phyloP scores from a whole-genome alignment of 176 grass and related monocot species.

The Carex kokanica region DNA sequence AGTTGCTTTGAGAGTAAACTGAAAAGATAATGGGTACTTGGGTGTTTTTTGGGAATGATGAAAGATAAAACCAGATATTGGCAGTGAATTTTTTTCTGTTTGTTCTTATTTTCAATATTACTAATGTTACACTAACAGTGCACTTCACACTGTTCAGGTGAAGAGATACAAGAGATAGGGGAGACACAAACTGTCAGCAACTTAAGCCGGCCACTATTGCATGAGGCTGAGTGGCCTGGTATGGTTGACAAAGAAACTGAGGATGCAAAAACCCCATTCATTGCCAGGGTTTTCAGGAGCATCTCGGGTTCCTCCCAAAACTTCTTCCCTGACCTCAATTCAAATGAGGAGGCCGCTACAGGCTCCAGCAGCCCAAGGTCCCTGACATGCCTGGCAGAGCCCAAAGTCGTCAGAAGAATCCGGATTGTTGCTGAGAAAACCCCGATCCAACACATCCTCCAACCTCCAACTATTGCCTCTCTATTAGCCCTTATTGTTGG shows the following conservation, averaged over 20 bases:
- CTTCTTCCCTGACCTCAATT: slow-evolving; percentile 72
- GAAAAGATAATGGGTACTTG: neutral
- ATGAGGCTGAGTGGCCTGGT: slow-evolving; percentile 95
- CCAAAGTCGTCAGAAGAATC: slow-evolving; percentile 73
- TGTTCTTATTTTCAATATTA: neutral
- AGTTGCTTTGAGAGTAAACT: neutral
- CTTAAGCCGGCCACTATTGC: slow-evolving; percentile 74
- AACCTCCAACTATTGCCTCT: slow-evolving; percentile 88
- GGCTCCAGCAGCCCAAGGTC: slow-evolving; percentile 83
- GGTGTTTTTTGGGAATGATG: neutral
- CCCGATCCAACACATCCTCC: slow-evolving; percentile 80
- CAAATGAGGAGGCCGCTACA: slow-evolving; percentile 46
- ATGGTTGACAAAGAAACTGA: slow-evolving; percentile 82
- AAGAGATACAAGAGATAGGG: slow-evolving; percentile 41
- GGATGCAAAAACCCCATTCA: slow-evolving; percentile 82
- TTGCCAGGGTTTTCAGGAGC: slow-evolving; percentile 83
- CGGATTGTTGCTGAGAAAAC: slow-evolving; percentile 92
- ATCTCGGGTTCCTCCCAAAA: slow-evolving; percentile 83
- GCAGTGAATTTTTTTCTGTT: neutral
- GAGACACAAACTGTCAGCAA: slow-evolving; percentile 36
- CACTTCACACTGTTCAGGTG: slow-evolving; percentile 7
- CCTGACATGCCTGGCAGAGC: slow-evolving; percentile 71
- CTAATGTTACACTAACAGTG: neutral
- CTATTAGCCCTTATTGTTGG: slow-evolving; percentile 79
- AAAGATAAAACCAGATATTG: neutral